Percentiles rank a stretch among this genome's conserved stretches.
phyloP scores from a whole-genome alignment of 805 yeast species.

The Nakazawaea wickerhamii region DNA sequence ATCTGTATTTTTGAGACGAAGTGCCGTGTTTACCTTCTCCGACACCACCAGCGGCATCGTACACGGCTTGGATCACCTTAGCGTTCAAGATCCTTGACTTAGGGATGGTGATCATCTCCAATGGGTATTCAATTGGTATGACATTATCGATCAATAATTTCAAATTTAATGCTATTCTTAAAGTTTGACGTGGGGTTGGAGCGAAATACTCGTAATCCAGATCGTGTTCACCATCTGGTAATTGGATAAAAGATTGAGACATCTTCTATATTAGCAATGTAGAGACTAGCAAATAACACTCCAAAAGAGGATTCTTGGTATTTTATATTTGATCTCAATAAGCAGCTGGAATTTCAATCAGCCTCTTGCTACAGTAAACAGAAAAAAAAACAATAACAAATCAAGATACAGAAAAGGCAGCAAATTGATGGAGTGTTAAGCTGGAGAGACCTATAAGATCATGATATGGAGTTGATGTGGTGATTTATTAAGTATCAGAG shows the following conservation, averaged over 20 bases:
- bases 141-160: slow-evolving; percentile 67
- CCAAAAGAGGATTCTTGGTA: too few relatives aligned
- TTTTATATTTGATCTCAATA: too few relatives aligned
- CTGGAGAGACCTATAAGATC: too few relatives aligned
- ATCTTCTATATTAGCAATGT: too few relatives aligned
- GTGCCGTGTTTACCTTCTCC: slow-evolving; percentile 53
- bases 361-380: neutral
- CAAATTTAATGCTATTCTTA: slow-evolving; percentile 67
- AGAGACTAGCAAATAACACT: too few relatives aligned
- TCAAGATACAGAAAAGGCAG: neutral
- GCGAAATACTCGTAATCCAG: slow-evolving; percentile 22
- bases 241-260: neutral
- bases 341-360: neutral
- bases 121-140: slow-evolving; percentile 60
- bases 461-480: too few relatives aligned
- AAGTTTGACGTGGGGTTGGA: slow-evolving; percentile 63
- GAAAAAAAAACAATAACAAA: neutral
- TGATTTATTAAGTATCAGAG: too few relatives aligned
- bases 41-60: slow-evolving; percentile 76
- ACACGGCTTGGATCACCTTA: slow-evolving; percentile 53
- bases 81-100: slow-evolving; percentile 57
- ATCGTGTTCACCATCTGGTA: slow-evolving; percentile 9
- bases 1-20: slow-evolving; percentile 57
- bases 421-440: too few relatives aligned
- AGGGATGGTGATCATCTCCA: slow-evolving; percentile 42